Evolutionary conservation across 2,329 filamentous ascomycete genomes (phyloP).

Genomic region (Nectriaceae sp.): DNA sequence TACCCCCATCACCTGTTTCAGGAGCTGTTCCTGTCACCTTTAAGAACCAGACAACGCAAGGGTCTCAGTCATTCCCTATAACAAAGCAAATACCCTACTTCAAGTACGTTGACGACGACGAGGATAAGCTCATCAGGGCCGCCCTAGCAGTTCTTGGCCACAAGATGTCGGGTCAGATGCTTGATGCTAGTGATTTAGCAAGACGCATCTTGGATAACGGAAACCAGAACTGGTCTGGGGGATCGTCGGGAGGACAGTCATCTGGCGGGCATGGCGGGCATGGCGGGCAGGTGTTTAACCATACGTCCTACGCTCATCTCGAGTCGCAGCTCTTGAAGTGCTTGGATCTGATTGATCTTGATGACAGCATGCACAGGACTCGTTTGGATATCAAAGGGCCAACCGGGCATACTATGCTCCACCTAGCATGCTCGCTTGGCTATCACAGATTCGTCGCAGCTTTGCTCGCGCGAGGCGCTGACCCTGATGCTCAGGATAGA

Average conservation of each 20-base stretch:
- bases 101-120: slow-evolving; percentile 73
- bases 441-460: slow-evolving; percentile 76
- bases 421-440: slow-evolving; percentile 75
- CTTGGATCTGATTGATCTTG: slow-evolving; percentile 77
- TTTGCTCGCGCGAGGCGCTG: slow-evolving; percentile 75
- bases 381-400: slow-evolving; percentile 65
- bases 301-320: slow-evolving; percentile 51
- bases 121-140: slow-evolving; percentile 67
- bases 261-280: slow-evolving; percentile 44
- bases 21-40: slow-evolving; percentile 74
- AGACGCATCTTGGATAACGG: slow-evolving; percentile 58
- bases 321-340: slow-evolving; percentile 71
- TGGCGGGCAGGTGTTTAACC: slow-evolving; percentile 44
- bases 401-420: slow-evolving; percentile 79
- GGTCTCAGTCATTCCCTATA: slow-evolving; percentile 37
- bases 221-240: slow-evolving; percentile 49
- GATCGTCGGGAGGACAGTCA: slow-evolving; percentile 40
- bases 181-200: slow-evolving; percentile 63
- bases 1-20: slow-evolving; percentile 69
- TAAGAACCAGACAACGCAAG: slow-evolving; percentile 50
- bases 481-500: slow-evolving; percentile 72
- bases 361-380: slow-evolving; percentile 69
- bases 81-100: slow-evolving; percentile 56
- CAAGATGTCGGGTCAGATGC: slow-evolving; percentile 64
- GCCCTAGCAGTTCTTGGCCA: slow-evolving; percentile 65